Base-by-base conservation (phyloP, 73 alveolate species). In the Effrenium voratum region DNA sequence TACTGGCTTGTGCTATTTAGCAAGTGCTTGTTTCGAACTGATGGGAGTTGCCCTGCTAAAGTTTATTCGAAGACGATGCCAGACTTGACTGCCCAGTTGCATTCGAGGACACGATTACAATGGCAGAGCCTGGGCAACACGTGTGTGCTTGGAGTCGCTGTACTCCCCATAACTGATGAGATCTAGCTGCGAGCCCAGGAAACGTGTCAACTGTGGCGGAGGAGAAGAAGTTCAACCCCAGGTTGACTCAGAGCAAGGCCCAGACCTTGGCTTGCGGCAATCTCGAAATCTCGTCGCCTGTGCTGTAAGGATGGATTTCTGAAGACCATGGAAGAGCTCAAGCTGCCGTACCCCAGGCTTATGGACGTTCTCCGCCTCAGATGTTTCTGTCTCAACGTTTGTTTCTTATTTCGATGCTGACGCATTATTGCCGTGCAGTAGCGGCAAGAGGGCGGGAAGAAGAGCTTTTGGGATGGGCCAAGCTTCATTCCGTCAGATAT, bases 81-180 rank as follows among this genome's bases (percentile, higher is more conserved):
- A n/a, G n/a, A n/a, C n/a, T n/a, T n/a, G n/a, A n/a, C n/a, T n/a
- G n/a, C n/a, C n/a, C n/a, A n/a, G n/a, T n/a, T n/a, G n/a, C n/a
- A n/a, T n/a, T n/a, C n/a, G n/a, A 88, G 95, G 95, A 49, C 98
- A 92, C 41, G 98, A 92, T 50, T 92, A 92, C 91, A 73, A 72
- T 41, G 98, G 95, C 26, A 88, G 95, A 72, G 22, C 46, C 95
- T 63, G 43, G 95, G 95, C 81, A n/a, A 26, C 41, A 15, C 13
- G 4, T 30, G 12, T 47, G 41, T 36, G 47, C 8, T 22, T n/a
- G 49, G n/a, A 16, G 36, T 30, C 36, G 32, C 32, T 19, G 5
- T 28, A 4, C 76, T 5, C 5, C 8, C 76, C 63, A 52, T 19
- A 12, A 19, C 63, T 19, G 68, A 55, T 55, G 68, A 22, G 12